Evolutionary conservation across 2,329 filamentous ascomycete species (phyloP).

Genomic region (Botryotinia globosa): DNA sequence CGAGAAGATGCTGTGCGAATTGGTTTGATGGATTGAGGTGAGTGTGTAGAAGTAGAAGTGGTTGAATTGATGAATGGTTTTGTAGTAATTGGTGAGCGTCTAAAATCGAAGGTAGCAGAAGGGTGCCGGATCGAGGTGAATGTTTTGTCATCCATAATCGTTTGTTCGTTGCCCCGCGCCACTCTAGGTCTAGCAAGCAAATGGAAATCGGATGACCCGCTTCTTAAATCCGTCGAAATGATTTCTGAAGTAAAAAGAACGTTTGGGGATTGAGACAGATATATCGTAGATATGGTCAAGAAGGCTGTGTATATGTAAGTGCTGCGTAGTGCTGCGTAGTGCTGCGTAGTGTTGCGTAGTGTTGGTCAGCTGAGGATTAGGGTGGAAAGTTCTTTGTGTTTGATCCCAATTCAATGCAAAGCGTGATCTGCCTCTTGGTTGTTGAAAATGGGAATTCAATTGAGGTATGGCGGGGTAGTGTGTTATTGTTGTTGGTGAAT

Average conservation of each 20-base stretch:
- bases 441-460: slow-evolving; percentile 12
- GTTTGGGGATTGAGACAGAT: slow-evolving; percentile 9
- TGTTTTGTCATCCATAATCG: slow-evolving; percentile 27
- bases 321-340: slow-evolving; percentile 18
- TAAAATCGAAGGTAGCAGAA: slow-evolving; percentile 36
- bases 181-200: slow-evolving; percentile 10
- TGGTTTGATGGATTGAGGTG: slow-evolving; percentile 23
- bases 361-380: slow-evolving; percentile 31
- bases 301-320: slow-evolving; percentile 18
- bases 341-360: slow-evolving; percentile 3
- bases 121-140: slow-evolving; percentile 30
- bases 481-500: slow-evolving; percentile 22
- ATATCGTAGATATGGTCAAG: slow-evolving; percentile 20
- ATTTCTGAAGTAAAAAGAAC: not conserved
- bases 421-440: slow-evolving; percentile 7
- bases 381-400: slow-evolving; percentile 33
- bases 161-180: slow-evolving; percentile 21
- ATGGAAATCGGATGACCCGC: not conserved
- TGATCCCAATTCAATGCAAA: slow-evolving; percentile 31
- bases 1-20: slow-evolving; percentile 30
- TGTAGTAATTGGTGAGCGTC: slow-evolving; percentile 26
- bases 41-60: slow-evolving; percentile 16
- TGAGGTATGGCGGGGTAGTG: slow-evolving; percentile 19
- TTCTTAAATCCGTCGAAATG: slow-evolving; percentile 17
- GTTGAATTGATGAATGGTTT: slow-evolving; percentile 27